Percentiles rank a stretch among this genome's conserved stretches.
phyloP scores from a whole-genome alignment of 176 grass and related monocot genomes.

The Ensete ventricosum region DNA sequence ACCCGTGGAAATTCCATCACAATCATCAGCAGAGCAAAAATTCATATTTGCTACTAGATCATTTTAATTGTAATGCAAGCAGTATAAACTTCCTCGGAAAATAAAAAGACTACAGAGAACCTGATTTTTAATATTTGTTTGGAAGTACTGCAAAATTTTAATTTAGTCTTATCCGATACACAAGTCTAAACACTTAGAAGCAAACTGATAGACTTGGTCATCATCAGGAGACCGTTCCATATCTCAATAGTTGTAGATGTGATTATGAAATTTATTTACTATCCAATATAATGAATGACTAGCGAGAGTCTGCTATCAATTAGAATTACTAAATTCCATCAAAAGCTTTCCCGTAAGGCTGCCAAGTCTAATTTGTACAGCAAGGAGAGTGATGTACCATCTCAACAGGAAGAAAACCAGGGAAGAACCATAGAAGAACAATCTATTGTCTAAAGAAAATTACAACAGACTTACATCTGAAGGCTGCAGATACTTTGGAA shows the following conservation, averaged over 20 bases:
- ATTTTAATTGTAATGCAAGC: no score
- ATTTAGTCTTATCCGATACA: no score
- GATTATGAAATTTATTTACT: not conserved
- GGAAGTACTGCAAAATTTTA: no score
- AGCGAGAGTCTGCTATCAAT: not conserved
- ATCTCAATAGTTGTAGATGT: not conserved
- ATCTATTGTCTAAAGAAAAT: not conserved
- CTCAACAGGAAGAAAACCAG: not conserved
- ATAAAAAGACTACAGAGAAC: no score
- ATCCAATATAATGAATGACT: not conserved
- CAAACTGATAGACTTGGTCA: no score
- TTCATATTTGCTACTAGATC: no score
- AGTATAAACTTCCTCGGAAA: no score
- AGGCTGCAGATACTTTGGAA: constrained; percentile 84
- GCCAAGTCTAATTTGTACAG: not conserved
- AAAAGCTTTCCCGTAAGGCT: not conserved
- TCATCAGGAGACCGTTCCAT: no score
- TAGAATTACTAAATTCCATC: not conserved
- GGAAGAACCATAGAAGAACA: not conserved
- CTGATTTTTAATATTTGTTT: no score
- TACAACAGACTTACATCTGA: constrained; percentile 59
- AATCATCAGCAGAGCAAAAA: no score
- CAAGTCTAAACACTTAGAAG: no score
- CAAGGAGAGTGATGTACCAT: not conserved
- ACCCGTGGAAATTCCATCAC: no score